Evolutionary conservation across 345 rosid species (phyloP), one percentile per base, ranked within the genome.

Genomic region (Sapria himalayana): DNA sequence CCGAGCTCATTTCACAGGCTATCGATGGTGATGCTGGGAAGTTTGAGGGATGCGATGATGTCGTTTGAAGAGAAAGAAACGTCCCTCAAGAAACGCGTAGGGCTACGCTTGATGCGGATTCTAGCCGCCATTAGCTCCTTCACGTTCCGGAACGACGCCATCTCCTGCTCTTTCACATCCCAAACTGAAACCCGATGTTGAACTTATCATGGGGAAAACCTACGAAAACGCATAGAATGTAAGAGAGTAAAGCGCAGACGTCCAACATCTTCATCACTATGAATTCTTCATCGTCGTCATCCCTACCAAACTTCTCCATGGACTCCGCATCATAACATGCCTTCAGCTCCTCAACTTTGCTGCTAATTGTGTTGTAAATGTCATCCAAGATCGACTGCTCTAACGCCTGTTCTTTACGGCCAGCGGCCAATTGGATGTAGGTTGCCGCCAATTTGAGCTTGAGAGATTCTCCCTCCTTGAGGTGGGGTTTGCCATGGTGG

Each of bases 41-140:
- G 46, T 19, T 7, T 19, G 15, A 50, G 31, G 6, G 4, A 17
- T n/a, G 23, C 51, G n/a, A 14, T 4, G 1, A 39, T 10, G 2
- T 1, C 11, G 9, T 33, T 9, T n/a, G 41, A 14, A 1, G 3
- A 15, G 36, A 49, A 56, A 0, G 6, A 3, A n/a, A 56, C 22
- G 13, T 50, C 37, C 4, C 34, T 15, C 10, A 55, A 24, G 2
- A 2, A 2, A 13, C 15, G 22, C 5, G 49, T 7, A 15, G 17
- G 5, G 24, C 45, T 41, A 0, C 39, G 49, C 21, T 25, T 20
- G 29, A 48, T 27, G 1, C 42, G 43, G 24, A 55, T 41, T 12
- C 60, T 43, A 8, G 23, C 36, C 1, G 49, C 43, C 9, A 37
- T 36, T 7, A 55, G 60, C 40, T 55, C 45, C 54, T 7, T 41